Evolutionary conservation across 75 land plant genomes (phyloP), one percentile per base, ranked within the genome.

Genomic region (Chamaecyparis obtusa): DNA sequence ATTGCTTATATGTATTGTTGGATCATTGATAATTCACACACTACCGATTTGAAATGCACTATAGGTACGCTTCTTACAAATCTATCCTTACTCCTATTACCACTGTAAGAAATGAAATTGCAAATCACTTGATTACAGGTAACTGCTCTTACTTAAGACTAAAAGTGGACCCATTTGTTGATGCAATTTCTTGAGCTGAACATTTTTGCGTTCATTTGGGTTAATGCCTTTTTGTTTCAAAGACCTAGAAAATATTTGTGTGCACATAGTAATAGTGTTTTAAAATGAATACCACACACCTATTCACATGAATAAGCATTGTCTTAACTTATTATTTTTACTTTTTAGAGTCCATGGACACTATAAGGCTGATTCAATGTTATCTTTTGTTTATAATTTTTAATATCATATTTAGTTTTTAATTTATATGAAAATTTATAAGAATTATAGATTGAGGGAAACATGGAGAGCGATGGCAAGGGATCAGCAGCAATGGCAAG

Each of bases 51-150:
- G 85, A 41, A 39, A 43, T 81, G 46, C 49, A 81, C 49, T 33
- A 69, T 92, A 97, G 99, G 88, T 97, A 30, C 95, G 98, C 10
- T 96, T 95, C 84, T 85, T 97, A 75, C 95, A 91, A 84, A 89
- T 97, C 15, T 64, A 60, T 17, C 99, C 99, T 24, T 97, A 93
- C 82, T 95, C 99, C 8, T 96, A 87, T 80, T 96, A 94, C 88
- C 92, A 93, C 55, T 97, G 99, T 82, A 93, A 94, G 85, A 90
- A 92, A 27, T 97, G 99, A 88, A 98, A 97, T 81, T 97, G 99
- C 90, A 94, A 88, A 80, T 87, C 88, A 55, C 94, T 96, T 79
- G 98, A 97, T 86, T 91, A 92, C 78, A 88, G 94, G 99, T 91
- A 88, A 49, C 35, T 85, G 11, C 77, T 85, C 30, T 55, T 32